Base-by-base conservation (phyloP, 1,284 basidiomycete genomes). In the Tilletiopsis washingtonensis region DNA sequence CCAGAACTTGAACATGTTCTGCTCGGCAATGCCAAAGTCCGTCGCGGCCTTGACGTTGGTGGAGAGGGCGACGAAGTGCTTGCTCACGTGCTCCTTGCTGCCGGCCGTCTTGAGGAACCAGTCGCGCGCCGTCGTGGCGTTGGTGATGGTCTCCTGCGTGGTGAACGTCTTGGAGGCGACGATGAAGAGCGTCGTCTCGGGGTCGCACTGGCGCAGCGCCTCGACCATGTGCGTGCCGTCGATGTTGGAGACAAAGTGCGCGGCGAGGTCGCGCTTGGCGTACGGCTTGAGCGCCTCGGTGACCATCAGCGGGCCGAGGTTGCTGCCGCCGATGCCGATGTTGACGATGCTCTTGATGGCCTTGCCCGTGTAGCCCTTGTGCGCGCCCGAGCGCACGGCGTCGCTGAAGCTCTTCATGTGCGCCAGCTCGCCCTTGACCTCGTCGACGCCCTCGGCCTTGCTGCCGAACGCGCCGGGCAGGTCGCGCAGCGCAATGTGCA, bases 1-100 rank as follows among this genome's bases (percentile, higher is more conserved):
- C 93, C 93, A 98, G 83, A 98, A 98, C 75, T 87, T 84, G 83
- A 98, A 98, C 91, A 98, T 98, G 79, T 97, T 97, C 65, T 82
- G 80, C 64, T 85, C 77, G 54, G 84, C 80, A 67, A 98, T 98
- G 49, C 93, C 94, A 69, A 98, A 98, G n/a, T 80, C 83, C 26
- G 89, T 89, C 50, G 96, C 94, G 5, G 86, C 90, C 73, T 85
- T 82, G 52, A 88, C 89, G 77, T 98, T 98, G 59, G 94, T 98
- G 69, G 87, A 90, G 53, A 98, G 83, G 7, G 94, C 93, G 40
- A 97, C 91, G 74, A 98, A 98, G 80, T 98, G 94, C 79, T 97
- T 97, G 59, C 93, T 90, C 57, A 97, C 88, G 76, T 97, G 89
- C 3, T 80, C 79, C 78, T 88, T 85, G 77, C 79, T 69, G 45